Evolutionary conservation across 805 yeast species (phyloP).

Genomic region (Sugiyamaella chiloensis): DNA sequence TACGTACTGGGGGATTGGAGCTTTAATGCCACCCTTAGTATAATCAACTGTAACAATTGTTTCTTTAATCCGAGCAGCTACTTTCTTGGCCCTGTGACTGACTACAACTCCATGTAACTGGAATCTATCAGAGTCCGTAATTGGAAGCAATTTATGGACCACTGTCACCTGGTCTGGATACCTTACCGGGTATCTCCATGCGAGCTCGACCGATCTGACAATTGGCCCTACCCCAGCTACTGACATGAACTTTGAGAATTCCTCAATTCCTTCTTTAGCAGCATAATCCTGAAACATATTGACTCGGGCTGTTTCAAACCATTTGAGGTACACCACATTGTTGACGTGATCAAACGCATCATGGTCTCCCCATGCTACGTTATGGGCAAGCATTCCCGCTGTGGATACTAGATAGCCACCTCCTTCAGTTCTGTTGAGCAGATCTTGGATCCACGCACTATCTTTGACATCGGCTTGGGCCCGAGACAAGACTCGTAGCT

Average conservation of each 20-base stretch:
- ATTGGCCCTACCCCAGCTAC: conserved; percentile 31
- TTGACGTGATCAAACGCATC: conserved; percentile 34
- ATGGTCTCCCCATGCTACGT: conserved; percentile 30
- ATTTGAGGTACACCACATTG: conserved; percentile 32
- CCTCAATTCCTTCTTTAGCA: conserved; percentile 13
- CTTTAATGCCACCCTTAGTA: conserved; percentile 27
- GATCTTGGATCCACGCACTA: conserved; percentile 23
- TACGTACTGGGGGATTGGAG: conserved; percentile 29
- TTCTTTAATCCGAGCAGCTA: conserved; percentile 34
- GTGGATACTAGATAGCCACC: conserved; percentile 22
- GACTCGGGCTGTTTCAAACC: conserved; percentile 33
- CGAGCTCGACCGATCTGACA: conserved; percentile 30
- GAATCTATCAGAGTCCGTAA: conserved; percentile 29
- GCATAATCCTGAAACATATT: conserved; percentile 23
- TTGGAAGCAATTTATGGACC: conserved; percentile 27
- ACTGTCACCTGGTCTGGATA: conserved; percentile 34
- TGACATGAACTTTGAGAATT: conserved; percentile 23
- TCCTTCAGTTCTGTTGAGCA: conserved; percentile 24
- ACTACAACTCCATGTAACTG: conserved; percentile 29
- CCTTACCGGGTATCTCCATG: conserved; percentile 32
- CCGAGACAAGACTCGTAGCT: too few species aligned
- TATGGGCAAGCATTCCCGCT: conserved; percentile 24
- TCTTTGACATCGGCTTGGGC: too few species aligned
- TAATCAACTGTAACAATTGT: conserved; percentile 33
- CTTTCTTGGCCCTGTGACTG: conserved; percentile 31